Conservation (phyloP, 2,329 filamentous ascomycete genomes). For the Botrytis aclada region DNA sequence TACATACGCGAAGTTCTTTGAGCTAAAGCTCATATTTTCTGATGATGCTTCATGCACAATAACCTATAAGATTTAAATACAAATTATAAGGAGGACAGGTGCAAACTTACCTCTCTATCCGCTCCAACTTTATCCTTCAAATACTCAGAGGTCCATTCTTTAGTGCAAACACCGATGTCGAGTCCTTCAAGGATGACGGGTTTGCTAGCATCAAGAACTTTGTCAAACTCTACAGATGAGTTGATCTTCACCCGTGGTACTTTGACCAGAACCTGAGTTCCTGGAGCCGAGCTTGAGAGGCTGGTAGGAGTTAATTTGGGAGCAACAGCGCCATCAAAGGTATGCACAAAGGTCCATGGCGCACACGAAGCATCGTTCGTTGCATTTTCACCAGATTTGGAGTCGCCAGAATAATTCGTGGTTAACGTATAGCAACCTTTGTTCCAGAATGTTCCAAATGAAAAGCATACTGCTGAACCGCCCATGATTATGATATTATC, state of each 20-base stretch:
- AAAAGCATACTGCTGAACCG: constrained; percentile 85
- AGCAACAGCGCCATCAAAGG: constrained; percentile 19
- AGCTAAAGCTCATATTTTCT: constrained; percentile 72
- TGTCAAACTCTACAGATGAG: constrained; percentile 55
- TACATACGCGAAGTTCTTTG: constrained; percentile 78
- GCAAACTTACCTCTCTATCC: constrained; percentile 53
- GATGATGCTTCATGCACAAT: constrained; percentile 68
- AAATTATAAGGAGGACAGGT: background rate
- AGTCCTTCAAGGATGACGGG: constrained; percentile 65
- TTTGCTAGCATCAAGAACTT: constrained; percentile 53
- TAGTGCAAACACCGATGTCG: constrained; percentile 64
- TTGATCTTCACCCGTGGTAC: constrained; percentile 54
- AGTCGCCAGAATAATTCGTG: background rate
- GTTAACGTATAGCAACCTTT: constrained; percentile 43
- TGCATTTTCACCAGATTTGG: background rate
- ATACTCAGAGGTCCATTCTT: constrained; percentile 67
- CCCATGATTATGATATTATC: constrained; percentile 62
- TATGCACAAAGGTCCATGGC: constrained; percentile 30
- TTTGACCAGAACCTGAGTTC: constrained; percentile 17
- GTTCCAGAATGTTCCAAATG: constrained; percentile 86
- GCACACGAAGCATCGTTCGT: background rate
- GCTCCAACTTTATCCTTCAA: constrained; percentile 59
- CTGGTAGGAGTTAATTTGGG: background rate
- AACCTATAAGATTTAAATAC: constrained; percentile 47
- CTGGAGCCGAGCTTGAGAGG: background rate